phyloP scores from a whole-genome alignment of 129 eudicot genomes.

The Escallonia rubra region DNA sequence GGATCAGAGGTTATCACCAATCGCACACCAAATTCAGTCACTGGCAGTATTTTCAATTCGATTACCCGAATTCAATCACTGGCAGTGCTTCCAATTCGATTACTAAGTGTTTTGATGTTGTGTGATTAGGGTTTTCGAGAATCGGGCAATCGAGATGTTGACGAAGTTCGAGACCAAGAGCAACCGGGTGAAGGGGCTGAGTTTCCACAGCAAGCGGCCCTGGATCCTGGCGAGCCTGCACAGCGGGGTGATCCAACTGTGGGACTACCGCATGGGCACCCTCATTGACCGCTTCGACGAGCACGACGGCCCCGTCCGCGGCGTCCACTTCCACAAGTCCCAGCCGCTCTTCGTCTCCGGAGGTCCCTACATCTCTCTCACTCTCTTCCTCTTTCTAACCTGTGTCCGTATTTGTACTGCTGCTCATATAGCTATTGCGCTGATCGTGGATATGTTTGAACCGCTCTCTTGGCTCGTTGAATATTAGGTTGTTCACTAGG shows the following conservation, averaged over 20 bases:
- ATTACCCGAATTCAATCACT: too few species aligned
- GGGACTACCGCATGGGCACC: constrained; percentile 89
- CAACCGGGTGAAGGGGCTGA: constrained; percentile 66
- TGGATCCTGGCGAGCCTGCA: constrained; percentile 78
- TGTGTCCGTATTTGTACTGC: too few species aligned
- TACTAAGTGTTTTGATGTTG: background rate
- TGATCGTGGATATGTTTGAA: too few species aligned
- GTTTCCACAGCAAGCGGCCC: constrained; percentile 70
- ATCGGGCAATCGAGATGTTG: constrained; percentile 28
- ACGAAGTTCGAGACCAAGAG: constrained; percentile 70
- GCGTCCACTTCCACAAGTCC: constrained; percentile 79
- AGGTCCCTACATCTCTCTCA: constrained; percentile 26
- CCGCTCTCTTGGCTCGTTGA: too few species aligned
- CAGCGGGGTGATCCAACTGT: constrained; percentile 74
- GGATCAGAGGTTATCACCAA: too few species aligned
- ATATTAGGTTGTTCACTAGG: too few species aligned
- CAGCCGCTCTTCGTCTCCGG: constrained; percentile 89
- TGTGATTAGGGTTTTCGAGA: background rate
- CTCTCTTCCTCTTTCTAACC: background rate
- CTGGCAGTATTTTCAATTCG: too few species aligned
- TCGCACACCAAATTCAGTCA: too few species aligned
- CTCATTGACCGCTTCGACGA: constrained; percentile 78
- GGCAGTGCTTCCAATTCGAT: too few species aligned
- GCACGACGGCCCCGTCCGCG: constrained; percentile 87
- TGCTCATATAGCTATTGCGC: too few species aligned